Evolutionary conservation across 352 stramenopile species (phyloP).

Genomic region (Phytopythium litorale): DNA sequence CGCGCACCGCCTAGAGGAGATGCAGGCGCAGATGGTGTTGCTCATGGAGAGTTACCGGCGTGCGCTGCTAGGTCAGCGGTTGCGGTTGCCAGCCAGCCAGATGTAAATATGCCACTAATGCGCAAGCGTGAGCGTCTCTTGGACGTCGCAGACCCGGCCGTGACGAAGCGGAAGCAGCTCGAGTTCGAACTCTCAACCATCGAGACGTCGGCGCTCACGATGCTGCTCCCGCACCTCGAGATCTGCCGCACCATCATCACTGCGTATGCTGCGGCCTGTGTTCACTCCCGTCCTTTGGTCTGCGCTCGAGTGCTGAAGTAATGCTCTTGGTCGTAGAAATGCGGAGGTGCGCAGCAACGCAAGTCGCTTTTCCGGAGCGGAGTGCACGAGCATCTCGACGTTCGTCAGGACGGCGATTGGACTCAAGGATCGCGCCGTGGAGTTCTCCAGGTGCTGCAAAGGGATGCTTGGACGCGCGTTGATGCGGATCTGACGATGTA

Average conservation of each 20-base stretch:
- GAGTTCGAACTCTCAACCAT: slow-evolving; percentile 34
- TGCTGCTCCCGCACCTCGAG: slow-evolving; percentile 51
- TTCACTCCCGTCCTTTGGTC: background rate
- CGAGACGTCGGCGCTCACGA: slow-evolving; percentile 40
- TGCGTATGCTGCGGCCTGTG: slow-evolving; percentile 22
- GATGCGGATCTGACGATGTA: background rate
- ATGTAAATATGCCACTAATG: background rate
- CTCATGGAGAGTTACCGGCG: slow-evolving; percentile 26
- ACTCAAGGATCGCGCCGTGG: slow-evolving; percentile 22
- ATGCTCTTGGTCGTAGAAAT: slow-evolving; percentile 19
- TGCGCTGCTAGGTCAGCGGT: slow-evolving; percentile 22
- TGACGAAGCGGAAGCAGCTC: slow-evolving; percentile 32
- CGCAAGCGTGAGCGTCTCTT: background rate
- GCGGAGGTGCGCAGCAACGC: slow-evolving; percentile 25
- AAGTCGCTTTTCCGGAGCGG: slow-evolving; percentile 16
- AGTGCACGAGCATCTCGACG: slow-evolving; percentile 23
- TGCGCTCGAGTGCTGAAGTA: background rate
- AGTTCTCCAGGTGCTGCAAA: slow-evolving; percentile 22
- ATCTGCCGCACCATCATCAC: slow-evolving; percentile 53
- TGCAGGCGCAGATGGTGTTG: slow-evolving; percentile 24
- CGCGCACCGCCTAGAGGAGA: slow-evolving; percentile 22
- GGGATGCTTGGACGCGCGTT: background rate
- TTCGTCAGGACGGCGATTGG: slow-evolving; percentile 29
- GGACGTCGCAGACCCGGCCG: slow-evolving; percentile 18
- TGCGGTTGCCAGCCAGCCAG: background rate